These are phyloP conservation scores for Monilinia laxa DNA, from an alignment of 2,329 filamentous ascomycete species.

Conservation along the genomic window DNA sequence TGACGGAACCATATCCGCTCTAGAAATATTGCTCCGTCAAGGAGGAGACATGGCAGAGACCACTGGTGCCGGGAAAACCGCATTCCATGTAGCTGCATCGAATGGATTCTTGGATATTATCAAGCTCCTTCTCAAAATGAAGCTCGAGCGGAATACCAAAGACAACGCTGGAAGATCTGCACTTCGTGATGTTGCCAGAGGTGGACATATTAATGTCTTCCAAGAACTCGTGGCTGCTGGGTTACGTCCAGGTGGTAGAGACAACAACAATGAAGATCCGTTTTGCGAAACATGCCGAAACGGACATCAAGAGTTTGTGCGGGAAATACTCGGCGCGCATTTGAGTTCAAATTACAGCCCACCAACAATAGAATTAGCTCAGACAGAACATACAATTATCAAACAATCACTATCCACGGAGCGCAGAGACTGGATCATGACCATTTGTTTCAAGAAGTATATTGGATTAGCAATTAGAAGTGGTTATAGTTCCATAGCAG, in stretches of 20 bases:
- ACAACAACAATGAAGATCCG: slow-evolving; percentile 20
- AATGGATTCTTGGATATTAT: slow-evolving; percentile 25
- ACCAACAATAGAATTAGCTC: background rate
- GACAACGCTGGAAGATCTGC: slow-evolving; percentile 23
- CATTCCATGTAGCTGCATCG: slow-evolving; percentile 2
- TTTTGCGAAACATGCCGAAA: slow-evolving; percentile 20
- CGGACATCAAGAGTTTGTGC: slow-evolving; percentile 18
- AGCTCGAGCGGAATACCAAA: slow-evolving; percentile 22
- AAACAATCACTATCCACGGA: slow-evolving; percentile 3
- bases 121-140: slow-evolving; percentile 19
- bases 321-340: slow-evolving; percentile 22
- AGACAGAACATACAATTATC: slow-evolving; percentile 14
- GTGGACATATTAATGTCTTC: slow-evolving; percentile 17
- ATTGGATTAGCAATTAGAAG: background rate
- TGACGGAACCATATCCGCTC: no score
- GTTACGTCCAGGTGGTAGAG: background rate
- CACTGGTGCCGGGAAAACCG: no score
- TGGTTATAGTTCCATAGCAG: background rate
- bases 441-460: background rate
- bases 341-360: slow-evolving; percentile 21
- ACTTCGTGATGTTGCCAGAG: slow-evolving; percentile 25
- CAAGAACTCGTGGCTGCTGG: slow-evolving; percentile 19
- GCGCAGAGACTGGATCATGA: slow-evolving; percentile 6
- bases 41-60: no score
- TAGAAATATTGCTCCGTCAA: no score